phyloP scores from a whole-genome alignment of 73 alveolate species.

The Paramecium bursaria region DNA sequence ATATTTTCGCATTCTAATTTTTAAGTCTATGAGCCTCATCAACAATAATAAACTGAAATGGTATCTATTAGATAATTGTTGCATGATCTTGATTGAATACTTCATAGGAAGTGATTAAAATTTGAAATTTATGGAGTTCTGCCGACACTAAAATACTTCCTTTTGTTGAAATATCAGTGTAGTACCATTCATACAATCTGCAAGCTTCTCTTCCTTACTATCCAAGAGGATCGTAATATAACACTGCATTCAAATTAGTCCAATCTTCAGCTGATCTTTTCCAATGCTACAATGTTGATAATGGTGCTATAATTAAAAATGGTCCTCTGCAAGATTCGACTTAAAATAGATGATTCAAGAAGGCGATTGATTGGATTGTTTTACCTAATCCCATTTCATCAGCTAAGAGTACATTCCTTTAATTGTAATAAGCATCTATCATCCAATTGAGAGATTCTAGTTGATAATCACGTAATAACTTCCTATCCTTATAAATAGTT shows the following conservation, averaged over 20 bases:
- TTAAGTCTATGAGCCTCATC: slow-evolving; percentile 99
- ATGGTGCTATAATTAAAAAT: slow-evolving; percentile 90
- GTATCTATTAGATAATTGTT: slow-evolving; percentile 80
- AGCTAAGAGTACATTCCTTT: slow-evolving; percentile 83
- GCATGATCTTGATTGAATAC: slow-evolving; percentile 89
- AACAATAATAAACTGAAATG: slow-evolving; percentile 92
- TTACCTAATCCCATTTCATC: slow-evolving; percentile 99
- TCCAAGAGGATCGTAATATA: slow-evolving; percentile 87
- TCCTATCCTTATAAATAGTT: slow-evolving; percentile 68
- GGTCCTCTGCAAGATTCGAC: slow-evolving; percentile 83
- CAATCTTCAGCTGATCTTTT: slow-evolving; percentile 90
- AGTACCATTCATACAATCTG: slow-evolving; percentile 85
- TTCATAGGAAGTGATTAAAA: slow-evolving; percentile 93
- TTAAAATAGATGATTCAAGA: slow-evolving; percentile 71
- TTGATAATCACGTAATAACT: slow-evolving; percentile 87
- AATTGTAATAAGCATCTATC: slow-evolving; percentile 82
- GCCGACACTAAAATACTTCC: slow-evolving; percentile 78
- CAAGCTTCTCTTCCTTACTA: slow-evolving; percentile 83
- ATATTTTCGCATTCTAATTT: slow-evolving; percentile 94
- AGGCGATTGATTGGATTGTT: slow-evolving; percentile 94
- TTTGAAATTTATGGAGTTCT: slow-evolving; percentile 80
- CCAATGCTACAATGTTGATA: slow-evolving; percentile 92
- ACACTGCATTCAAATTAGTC: slow-evolving; percentile 87
- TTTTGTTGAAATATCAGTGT: slow-evolving; percentile 83
- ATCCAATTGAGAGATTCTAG: slow-evolving; percentile 94